These are phyloP conservation scores for Ottelia alismoides DNA, from an alignment of 106 monocot species.

Conservation along the genomic window DNA sequence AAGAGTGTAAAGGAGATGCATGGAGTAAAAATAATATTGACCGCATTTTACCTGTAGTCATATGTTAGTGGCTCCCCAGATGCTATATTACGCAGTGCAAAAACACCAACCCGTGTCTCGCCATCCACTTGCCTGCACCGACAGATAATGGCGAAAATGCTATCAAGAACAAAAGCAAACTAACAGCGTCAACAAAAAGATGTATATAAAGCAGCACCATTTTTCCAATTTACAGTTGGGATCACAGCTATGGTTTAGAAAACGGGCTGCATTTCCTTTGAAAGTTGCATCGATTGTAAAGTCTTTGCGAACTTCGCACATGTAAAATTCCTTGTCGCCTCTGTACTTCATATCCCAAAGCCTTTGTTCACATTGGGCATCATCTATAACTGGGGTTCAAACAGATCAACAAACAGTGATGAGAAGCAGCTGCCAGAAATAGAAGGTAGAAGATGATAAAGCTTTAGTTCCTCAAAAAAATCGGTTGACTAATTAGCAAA, in stretches of 20 bases:
- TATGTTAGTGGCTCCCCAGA: constrained; percentile 81
- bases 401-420: neutral
- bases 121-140: constrained; percentile 90
- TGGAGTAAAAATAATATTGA: too few species aligned
- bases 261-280: constrained; percentile 90
- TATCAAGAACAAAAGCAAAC: neutral
- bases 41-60: constrained; percentile 72
- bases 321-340: constrained; percentile 86
- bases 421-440: too few species aligned
- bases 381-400: constrained; percentile 66
- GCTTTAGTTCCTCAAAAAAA: too few species aligned
- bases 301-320: constrained; percentile 92
- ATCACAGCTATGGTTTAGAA: constrained; percentile 93
- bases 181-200: neutral
- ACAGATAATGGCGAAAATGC: neutral
- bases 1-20: too few species aligned
- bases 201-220: constrained; percentile 35
- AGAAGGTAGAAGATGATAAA: too few species aligned
- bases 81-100: constrained; percentile 66
- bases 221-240: constrained; percentile 98
- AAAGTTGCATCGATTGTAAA: constrained; percentile 98
- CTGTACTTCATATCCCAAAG: constrained; percentile 94
- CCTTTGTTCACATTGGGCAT: constrained; percentile 81
- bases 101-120: constrained; percentile 94
- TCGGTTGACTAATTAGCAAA: too few species aligned